These are phyloP conservation scores for Moricandia moricandioides DNA, from an alignment of 345 rosid genomes.

Conservation along the genomic window DNA sequence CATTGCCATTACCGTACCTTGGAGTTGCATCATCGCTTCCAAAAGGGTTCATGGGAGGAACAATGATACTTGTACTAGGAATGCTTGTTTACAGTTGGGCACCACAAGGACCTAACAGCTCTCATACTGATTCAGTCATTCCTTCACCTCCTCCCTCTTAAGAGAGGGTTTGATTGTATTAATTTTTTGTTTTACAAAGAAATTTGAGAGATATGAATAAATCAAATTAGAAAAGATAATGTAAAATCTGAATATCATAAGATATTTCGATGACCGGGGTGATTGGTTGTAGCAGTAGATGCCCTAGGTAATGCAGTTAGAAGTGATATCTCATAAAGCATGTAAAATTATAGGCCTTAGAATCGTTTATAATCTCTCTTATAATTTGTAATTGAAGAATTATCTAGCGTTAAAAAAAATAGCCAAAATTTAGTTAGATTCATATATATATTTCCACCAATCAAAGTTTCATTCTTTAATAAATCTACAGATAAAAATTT, in stretches of 20 bases:
- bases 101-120: conserved; percentile 37
- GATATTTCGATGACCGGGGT: background rate
- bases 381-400: no score
- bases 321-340: no score
- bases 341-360: no score
- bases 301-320: no score
- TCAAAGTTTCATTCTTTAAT: no score
- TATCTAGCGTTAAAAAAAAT: no score
- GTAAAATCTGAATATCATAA: background rate
- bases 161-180: background rate
- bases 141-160: conserved; percentile 33
- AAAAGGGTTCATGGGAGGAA: conserved; percentile 77
- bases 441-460: no score
- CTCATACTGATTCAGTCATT: conserved; percentile 32
- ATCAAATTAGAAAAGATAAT: background rate
- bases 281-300: no score
- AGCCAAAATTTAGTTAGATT: no score
- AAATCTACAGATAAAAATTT: no score
- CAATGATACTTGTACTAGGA: conserved; percentile 71
- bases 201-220: background rate
- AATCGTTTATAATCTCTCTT: no score
- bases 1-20: conserved; percentile 84
- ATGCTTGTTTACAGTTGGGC: conserved; percentile 75
- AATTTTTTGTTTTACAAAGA: background rate
- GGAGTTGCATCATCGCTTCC: conserved; percentile 88